Conservation (phyloP, 2,329 filamentous ascomycete genomes). For the Blumeriella jaapii region DNA sequence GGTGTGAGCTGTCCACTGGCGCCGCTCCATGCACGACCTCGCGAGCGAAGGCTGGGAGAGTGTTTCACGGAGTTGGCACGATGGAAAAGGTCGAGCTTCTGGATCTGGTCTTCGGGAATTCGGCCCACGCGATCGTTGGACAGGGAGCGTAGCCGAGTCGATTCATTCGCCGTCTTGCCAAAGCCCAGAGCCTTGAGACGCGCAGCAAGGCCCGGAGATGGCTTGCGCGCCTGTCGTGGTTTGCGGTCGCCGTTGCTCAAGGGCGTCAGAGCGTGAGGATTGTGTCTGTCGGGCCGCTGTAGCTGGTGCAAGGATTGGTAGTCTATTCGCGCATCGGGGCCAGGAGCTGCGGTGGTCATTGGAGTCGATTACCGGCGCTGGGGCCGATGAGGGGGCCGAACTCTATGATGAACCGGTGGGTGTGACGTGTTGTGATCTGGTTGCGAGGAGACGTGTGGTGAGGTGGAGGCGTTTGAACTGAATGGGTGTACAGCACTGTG, state of each 20-base stretch:
- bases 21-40: constrained; percentile 63
- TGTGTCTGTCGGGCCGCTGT: too few relatives aligned
- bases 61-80: constrained; percentile 36
- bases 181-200: constrained; percentile 55
- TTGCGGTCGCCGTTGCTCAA: constrained; percentile 15
- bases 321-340: too few relatives aligned
- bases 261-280: too few relatives aligned
- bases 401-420: too few relatives aligned
- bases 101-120: constrained; percentile 58
- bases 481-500: too few relatives aligned
- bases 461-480: too few relatives aligned
- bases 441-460: too few relatives aligned
- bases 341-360: too few relatives aligned
- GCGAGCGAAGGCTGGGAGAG: constrained; percentile 44
- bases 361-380: too few relatives aligned
- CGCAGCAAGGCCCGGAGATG: constrained; percentile 52
- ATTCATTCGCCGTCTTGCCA: constrained; percentile 28
- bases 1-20: constrained; percentile 33
- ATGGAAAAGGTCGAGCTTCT: constrained; percentile 57
- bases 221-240: constrained; percentile 36
- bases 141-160: constrained; percentile 19
- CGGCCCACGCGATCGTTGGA: constrained; percentile 46
- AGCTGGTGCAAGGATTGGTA: too few relatives aligned
- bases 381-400: too few relatives aligned
- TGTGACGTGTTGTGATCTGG: too few relatives aligned